Evolutionary conservation across 495 filamentous ascomycete species (phyloP), one percentile per base, ranked within the genome.

Genomic region (Zalerion maritima): DNA sequence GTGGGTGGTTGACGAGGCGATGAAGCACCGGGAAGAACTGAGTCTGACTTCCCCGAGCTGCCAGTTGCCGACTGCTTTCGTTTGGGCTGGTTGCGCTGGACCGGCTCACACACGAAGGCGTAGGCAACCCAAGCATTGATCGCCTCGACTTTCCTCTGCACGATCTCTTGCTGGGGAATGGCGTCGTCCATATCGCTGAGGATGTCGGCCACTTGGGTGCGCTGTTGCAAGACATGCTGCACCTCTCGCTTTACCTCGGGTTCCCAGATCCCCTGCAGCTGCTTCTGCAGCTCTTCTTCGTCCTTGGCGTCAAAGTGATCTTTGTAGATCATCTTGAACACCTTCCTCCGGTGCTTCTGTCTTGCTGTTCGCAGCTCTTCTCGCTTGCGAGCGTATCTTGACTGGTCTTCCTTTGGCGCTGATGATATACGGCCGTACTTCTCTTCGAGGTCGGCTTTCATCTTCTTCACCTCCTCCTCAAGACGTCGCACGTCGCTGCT

Each of bases 201-300:
- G 27, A 29, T 29, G 15, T 29, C 16, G 10, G 27, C 27, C 5
- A 29, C 4, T 16, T 11, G 14, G 16, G 16, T 29, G 21, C 35
- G 29, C 20, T 37, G 22, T 14, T 29, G 35, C 29, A 28, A 30
- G 29, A 13, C 29, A 21, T 32, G 29, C 11, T 24, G 21, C 18
- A 33, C 11, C 18, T 26, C 2, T 26, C 24, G 28, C 18, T 18
- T 22, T 16, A 31, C 27, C 11, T 21, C 13, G 14, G 35, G 29
- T 23, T 21, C 29, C 24, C 18, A 30, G 18, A 33, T 33, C 10
- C 29, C 35, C 16, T 24, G 23, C 24, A 38, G 11, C 29, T 38
- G 35, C 13, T 23, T 38, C 23, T 38, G 29, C 23, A 38, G 35
- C 30, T 32, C 35, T 5, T 38, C 14, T 5, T 33, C 28, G 29